Evolutionary conservation across 2,329 filamentous ascomycete genomes (phyloP), one percentile per base, ranked within the genome.

Genomic region (Aspergillus sergii): DNA sequence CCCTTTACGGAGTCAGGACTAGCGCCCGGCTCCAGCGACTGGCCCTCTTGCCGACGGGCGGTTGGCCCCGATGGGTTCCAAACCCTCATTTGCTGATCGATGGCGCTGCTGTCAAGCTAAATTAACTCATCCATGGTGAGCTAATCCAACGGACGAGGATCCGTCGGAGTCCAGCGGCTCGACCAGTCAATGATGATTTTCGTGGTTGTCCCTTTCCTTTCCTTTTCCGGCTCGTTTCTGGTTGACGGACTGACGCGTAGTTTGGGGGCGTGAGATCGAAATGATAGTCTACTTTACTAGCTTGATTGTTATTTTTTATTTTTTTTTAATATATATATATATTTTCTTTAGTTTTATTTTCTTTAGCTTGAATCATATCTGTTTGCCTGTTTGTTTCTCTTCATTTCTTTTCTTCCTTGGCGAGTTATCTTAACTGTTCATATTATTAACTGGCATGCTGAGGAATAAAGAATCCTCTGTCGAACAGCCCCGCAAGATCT

Each of bases 401-500:
- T 32, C 12, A 30, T n/a, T 51, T 32, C 10, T 16, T 16, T 3
- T 30, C n/a, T n/a, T 12, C 48, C 48, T 19, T 30, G 26, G 28
- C 28, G 32, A n/a, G 26, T 30, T n/a, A 32, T 51, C 48, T 51
- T 51, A n/a, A n/a, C 3, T 32, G 28, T 16, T 14, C 28, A 28
- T 23, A 48, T 58, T 58, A 56, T 48, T 51, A 51, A 56, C 53
- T 54, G 59, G 55, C 50, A 56, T 54, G 39, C 30, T 41, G 57
- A 53, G 51, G 48, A 51, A 51, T 32, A 51, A 16, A 16, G 19
- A 39, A 39, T 39, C 16, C 36, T 39, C 48, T 32, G 48, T 51
- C 14, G 48, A 51, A 51, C 28, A 61, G 63, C 68, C 68, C 68
- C 66, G 66, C 66, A 64, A 65, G 68, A 69, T 69, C 68, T 67